Evolutionary conservation across 1,284 basidiomycete species (phyloP).

Genomic region (Puccinia triticina): DNA sequence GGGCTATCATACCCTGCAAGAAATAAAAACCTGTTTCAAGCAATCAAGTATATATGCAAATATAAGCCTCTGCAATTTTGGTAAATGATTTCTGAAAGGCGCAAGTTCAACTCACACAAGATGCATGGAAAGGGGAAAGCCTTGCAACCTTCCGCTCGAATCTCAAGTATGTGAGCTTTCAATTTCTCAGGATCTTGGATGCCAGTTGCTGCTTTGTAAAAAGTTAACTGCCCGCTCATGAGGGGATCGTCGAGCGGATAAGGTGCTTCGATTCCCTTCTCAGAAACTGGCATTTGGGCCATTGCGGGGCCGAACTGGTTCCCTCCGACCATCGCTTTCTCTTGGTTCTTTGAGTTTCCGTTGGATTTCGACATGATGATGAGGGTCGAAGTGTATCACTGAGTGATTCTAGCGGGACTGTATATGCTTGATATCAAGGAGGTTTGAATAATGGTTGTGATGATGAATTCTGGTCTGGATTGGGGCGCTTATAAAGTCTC

Average conservation of each 20-base stretch:
- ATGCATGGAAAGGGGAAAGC: conserved; percentile 3
- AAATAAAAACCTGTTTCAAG: conserved; percentile 29
- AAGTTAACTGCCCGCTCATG: neutral
- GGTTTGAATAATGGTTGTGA: no score
- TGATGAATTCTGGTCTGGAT: no score
- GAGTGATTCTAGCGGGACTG: no score
- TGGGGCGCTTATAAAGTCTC: no score
- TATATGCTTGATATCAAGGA: no score
- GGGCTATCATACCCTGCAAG: neutral
- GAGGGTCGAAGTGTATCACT: no score
- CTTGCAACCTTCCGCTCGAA: conserved; percentile 3
- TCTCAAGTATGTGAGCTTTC: conserved; percentile 13
- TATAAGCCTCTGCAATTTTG: neutral
- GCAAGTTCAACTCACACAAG: neutral
- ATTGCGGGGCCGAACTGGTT: neutral
- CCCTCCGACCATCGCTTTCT: neutral
- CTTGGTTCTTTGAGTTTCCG: no score
- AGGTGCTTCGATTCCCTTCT: neutral
- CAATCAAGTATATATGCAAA: no score
- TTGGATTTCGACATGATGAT: no score
- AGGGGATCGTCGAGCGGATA: conserved; percentile 34
- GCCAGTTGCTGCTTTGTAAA: conserved; percentile 24
- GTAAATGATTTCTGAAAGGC: neutral
- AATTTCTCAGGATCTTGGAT: conserved; percentile 19
- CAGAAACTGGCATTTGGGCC: neutral